Evolutionary conservation across 169 alveolate species (phyloP).

Genomic region (Plasmodium inui): DNA sequence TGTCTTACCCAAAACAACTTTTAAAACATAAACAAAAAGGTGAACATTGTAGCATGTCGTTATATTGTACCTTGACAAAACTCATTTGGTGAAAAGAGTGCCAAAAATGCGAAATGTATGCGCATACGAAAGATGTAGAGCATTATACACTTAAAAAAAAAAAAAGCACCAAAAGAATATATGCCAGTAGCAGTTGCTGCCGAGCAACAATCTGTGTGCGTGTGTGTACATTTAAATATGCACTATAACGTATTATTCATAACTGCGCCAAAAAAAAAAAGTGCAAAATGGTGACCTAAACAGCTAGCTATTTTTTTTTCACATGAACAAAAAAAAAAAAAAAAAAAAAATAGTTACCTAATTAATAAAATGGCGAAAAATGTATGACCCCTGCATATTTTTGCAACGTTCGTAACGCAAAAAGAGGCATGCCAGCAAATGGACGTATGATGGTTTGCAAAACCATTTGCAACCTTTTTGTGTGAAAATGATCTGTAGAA

Average conservation of each 20-base stretch:
- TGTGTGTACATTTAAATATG: not conserved
- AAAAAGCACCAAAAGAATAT: not conserved
- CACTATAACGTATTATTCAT: not conserved
- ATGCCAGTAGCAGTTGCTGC: not conserved
- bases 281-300: not conserved
- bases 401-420: not conserved
- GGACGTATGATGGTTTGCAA: not conserved
- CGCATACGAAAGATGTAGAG: not conserved
- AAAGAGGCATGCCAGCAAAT: not conserved
- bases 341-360: constrained; percentile 4
- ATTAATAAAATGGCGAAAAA: not conserved
- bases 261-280: not conserved
- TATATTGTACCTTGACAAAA: not conserved
- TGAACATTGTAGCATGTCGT: not conserved
- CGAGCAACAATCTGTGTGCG: not conserved
- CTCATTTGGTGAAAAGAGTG: not conserved
- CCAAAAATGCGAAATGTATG: not conserved
- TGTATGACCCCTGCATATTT: not conserved
- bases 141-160: not conserved
- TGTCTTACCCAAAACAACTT: not conserved
- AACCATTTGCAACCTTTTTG: not conserved
- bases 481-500: not conserved
- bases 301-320: not conserved
- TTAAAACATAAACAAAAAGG: not conserved
- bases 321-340: constrained; percentile 4